Base-by-base conservation (phyloP, 192 early-diverging fungal genomes). In the Kappamyces sp. region DNA sequence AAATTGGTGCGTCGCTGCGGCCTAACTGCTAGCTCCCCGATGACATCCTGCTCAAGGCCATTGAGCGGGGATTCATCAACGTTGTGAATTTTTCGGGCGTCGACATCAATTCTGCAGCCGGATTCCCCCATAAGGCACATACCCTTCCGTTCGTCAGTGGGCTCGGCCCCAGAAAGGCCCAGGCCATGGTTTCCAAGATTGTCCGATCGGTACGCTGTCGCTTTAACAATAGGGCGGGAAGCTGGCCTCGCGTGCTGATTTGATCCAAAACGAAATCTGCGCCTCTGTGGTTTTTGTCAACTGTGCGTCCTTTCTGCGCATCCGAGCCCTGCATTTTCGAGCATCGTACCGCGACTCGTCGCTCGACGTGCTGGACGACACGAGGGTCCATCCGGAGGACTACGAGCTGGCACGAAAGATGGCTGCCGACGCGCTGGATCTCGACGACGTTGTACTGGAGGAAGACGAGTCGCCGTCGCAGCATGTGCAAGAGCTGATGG, bases 401-500 rank as follows among this genome's bases (percentile, higher is more conserved):
- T 99, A 99, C 63, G 87, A 88, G 37, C 71, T 97, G 41, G 94
- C 94, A 1, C 82, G 94, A 36, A 93, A 99, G 73, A 97, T 97
- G 93, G 93, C 90, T 8, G 84, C 89, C 3, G 94, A 95, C 66
- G 93, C 94, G 0, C 71, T 97, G 47, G 96, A 96, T 65, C 83
- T 93, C 52, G 78, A 76, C 42, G 77, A 77, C 38, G 50, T 51
- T 34, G 64, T 83, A 47, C 82, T 85, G 1, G 83, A 86, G n/a
- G 81, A 78, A 36, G 74, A 79, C n/a, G 77, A 80, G 40, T 77
- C 88, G 12, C 91, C 88, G 2, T 88, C 89, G 32, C 73, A 77
- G 46, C 83, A 90, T 54, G 90, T 96, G 4, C 69, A 74, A 7
- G 88, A 92, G 58, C 73, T 93, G 48, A 84, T 97, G 71, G 84